These are phyloP conservation scores for Circinella minor DNA, from an alignment of 371 early-diverging fungal genomes.

Conservation along the genomic window DNA sequence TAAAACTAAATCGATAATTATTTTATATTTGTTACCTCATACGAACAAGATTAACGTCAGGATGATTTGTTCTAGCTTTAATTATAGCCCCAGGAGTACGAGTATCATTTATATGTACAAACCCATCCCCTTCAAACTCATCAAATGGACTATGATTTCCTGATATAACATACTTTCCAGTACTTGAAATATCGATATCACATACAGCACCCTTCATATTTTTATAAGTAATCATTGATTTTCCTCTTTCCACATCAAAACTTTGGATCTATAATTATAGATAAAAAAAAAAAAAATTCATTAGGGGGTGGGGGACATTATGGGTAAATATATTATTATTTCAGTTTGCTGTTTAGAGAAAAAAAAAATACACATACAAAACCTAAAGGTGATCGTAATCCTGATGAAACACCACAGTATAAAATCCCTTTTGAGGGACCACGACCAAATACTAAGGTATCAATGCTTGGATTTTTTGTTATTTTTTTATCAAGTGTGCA, in stretches of 20 bases:
- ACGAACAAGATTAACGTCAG: slow-evolving; percentile 44
- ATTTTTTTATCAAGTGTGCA: slow-evolving; percentile 27
- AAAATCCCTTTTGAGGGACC: slow-evolving; percentile 24
- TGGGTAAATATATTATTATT: too few species aligned
- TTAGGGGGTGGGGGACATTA: background rate
- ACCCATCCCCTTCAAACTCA: slow-evolving; percentile 34
- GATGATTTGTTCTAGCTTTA: slow-evolving; percentile 34
- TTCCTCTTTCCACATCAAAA: slow-evolving; percentile 26
- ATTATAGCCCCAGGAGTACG: slow-evolving; percentile 14
- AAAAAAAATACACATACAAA: slow-evolving; percentile 3
- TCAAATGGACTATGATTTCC: slow-evolving; percentile 36
- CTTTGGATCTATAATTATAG: slow-evolving; percentile 28
- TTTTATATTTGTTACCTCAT: slow-evolving; percentile 28
- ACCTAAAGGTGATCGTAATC: background rate
- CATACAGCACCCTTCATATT: slow-evolving; percentile 37
- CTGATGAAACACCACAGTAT: slow-evolving; percentile 34
- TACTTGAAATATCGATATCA: slow-evolving; percentile 28
- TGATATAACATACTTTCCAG: slow-evolving; percentile 31
- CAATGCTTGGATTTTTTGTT: slow-evolving; percentile 26
- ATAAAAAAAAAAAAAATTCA: background rate
- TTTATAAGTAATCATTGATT: slow-evolving; percentile 12
- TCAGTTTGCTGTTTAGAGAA: too few species aligned
- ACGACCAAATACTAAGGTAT: slow-evolving; percentile 45
- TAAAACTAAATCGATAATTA: background rate
- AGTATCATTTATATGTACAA: slow-evolving; percentile 39